Base-by-base conservation (phyloP, 345 rosid species). In the Adansonia digitata region DNA sequence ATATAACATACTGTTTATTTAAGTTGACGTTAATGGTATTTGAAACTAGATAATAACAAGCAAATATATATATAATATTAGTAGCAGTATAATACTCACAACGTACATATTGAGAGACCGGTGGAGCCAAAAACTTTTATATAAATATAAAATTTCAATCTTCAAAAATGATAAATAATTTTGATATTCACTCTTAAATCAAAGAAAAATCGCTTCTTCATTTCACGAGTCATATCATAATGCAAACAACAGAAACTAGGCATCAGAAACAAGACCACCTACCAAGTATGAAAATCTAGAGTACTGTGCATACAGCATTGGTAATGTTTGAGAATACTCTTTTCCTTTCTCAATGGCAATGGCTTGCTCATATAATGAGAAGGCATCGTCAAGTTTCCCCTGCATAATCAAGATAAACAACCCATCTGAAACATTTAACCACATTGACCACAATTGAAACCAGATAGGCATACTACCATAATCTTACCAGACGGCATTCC, bases 341-440 rank as follows among this genome's bases (percentile, higher is more conserved):
- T 92, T 93, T 39, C 92, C 99, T 82, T 92, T 96, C 76, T 96
- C 99, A 83, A 93, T 89, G 74, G 99, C 90, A 80, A 89, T 93
- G 42, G 95, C 90, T 78, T 96, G 98, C 73, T 96, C 98, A 74
- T 91, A 96, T 75, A 92, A 75, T 6, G 91, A 85, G 75, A 85
- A 88, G 20, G 95, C 91, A 76, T 85, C 92, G 70, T 93, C 93
- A 74, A 89, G 83, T 63, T 91, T 92, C 12, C 94, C 97, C 98
- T 96, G 80, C 78, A 85, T 53, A 71, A 82, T n/a, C 49, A 53
- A 57, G 61, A 78, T 39, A 76, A 65, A 78, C 7, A 62, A 75
- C 37, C 24, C 56, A 70, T 80, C 76, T 37, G 83, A 65, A 43
- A 61, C 22, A 73, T 34, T 37, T 61, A 52, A 35, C 48, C 15